Percentiles rank a stretch among this genome's conserved stretches.
Evolutionary conservation across 495 filamentous ascomycete species (phyloP).

Genomic region (Trichodelitschia bisporula): DNA sequence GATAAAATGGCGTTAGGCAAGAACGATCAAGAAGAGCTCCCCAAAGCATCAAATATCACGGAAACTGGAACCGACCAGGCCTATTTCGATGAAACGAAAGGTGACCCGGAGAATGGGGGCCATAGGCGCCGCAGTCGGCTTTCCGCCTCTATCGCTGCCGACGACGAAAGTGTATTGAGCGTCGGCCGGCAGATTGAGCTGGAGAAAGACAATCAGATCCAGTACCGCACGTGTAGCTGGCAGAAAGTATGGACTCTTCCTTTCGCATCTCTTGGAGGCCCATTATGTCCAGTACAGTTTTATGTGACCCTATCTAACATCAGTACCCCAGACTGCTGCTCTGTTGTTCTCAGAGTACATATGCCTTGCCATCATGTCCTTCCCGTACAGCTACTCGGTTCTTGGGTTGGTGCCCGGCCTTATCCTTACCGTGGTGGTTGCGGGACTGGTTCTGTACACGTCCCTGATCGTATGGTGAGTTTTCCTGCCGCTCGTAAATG

Average conservation of each 20-base stretch:
- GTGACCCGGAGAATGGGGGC: constrained; percentile 12
- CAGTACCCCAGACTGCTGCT: constrained; percentile 38
- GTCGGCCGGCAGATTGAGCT: constrained; percentile 53
- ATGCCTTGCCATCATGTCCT: constrained; percentile 83
- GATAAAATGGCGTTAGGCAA: constrained; percentile 26
- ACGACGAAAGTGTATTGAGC: constrained; percentile 18
- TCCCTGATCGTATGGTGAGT: constrained; percentile 55
- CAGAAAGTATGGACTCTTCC: constrained; percentile 35
- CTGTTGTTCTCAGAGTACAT: constrained; percentile 83
- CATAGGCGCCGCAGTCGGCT: constrained; percentile 3
- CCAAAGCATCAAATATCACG: not conserved
- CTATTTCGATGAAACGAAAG: too few relatives aligned
- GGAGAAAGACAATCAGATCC: constrained; percentile 55
- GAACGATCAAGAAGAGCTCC: constrained; percentile 2
- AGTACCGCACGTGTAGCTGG: constrained; percentile 80
- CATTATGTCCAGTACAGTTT: too few relatives aligned
- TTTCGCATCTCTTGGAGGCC: not conserved
- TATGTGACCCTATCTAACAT: not conserved
- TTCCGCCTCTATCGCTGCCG: constrained; percentile 12
- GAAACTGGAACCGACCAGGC: too few relatives aligned
- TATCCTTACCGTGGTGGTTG: constrained; percentile 56
- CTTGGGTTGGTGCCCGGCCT: constrained; percentile 70
- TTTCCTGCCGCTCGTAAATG: not conserved
- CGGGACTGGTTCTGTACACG: constrained; percentile 55
- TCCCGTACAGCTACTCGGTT: constrained; percentile 71